Evolutionary conservation across 257 asterid genomes (phyloP).

Genomic region (Rauvolfia tetraphylla): DNA sequence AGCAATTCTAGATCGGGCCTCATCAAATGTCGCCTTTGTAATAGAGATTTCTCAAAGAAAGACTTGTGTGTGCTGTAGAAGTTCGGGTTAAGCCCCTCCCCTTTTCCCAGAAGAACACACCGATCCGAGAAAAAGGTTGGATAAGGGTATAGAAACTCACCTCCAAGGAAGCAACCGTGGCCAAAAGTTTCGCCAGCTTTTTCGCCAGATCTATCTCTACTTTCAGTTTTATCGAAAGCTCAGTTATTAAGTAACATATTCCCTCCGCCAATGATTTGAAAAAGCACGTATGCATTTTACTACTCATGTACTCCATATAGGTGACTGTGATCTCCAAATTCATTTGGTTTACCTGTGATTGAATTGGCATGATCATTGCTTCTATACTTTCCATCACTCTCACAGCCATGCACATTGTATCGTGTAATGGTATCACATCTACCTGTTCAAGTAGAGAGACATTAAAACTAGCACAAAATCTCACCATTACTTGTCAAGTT

Average conservation of each 20-base stretch:
- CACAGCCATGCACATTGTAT: conserved; percentile 39
- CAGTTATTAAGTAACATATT: conserved; percentile 49
- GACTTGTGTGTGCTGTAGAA: no score
- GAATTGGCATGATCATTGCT: conserved; percentile 32
- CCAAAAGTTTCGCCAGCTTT: conserved; percentile 37
- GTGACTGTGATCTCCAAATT: no score
- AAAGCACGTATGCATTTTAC: not conserved
- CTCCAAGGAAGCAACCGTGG: conserved; percentile 32
- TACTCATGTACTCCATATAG: no score
- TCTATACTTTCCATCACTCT: conserved; percentile 41
- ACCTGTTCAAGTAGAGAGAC: conserved; percentile 22
- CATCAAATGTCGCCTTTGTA: no score
- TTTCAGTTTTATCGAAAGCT: conserved; percentile 46
- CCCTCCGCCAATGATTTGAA: conserved; percentile 41
- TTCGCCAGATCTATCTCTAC: conserved; percentile 38
- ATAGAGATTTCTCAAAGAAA: no score
- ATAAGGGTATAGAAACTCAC: conserved; percentile 23
- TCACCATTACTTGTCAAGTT: no score
- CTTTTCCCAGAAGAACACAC: not conserved
- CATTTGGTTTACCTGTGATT: conserved; percentile 36
- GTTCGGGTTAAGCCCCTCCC: no score
- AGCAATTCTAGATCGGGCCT: no score
- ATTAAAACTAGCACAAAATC: no score
- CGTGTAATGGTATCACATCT: conserved; percentile 33
- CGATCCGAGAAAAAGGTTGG: no score